Conservation (phyloP, 257 asterid genomes). For the Penstemon eatonii region DNA sequence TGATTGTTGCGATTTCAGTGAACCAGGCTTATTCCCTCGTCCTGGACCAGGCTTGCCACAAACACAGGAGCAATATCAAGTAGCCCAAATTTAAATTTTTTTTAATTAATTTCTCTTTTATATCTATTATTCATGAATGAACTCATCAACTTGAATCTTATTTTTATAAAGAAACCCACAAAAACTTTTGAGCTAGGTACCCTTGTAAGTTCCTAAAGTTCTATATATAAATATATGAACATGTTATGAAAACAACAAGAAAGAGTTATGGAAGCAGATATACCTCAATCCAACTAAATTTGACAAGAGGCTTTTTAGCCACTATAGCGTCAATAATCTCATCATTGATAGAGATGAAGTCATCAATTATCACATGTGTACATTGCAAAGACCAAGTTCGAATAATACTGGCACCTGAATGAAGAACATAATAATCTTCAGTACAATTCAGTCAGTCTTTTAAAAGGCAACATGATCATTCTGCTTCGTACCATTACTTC, state of each 20-base stretch:
- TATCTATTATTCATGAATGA: too few relatives aligned
- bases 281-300: conserved; percentile 83
- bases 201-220: too few relatives aligned
- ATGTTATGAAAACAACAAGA: neutral
- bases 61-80: too few relatives aligned
- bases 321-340: conserved; percentile 62
- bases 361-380: conserved; percentile 83
- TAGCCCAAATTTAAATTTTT: too few relatives aligned
- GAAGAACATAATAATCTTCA: conserved; percentile 26
- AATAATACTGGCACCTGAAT: conserved; percentile 63
- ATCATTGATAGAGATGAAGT: conserved; percentile 47
- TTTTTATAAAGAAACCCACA: too few relatives aligned
- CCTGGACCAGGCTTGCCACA: too few relatives aligned
- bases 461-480: conserved; percentile 10
- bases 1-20: too few relatives aligned
- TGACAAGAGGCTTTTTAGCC: conserved; percentile 58
- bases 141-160: too few relatives aligned
- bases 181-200: too few relatives aligned
- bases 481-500: conserved; percentile 5
- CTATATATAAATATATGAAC: too few relatives aligned
- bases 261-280: neutral
- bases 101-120: too few relatives aligned
- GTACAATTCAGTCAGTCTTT: conserved; percentile 12
- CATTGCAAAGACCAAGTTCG: conserved; percentile 63
- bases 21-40: too few relatives aligned